These are phyloP conservation scores for Cladosporium colombiae DNA, from an alignment of 2,329 filamentous ascomycete genomes.

Conservation along the genomic window DNA sequence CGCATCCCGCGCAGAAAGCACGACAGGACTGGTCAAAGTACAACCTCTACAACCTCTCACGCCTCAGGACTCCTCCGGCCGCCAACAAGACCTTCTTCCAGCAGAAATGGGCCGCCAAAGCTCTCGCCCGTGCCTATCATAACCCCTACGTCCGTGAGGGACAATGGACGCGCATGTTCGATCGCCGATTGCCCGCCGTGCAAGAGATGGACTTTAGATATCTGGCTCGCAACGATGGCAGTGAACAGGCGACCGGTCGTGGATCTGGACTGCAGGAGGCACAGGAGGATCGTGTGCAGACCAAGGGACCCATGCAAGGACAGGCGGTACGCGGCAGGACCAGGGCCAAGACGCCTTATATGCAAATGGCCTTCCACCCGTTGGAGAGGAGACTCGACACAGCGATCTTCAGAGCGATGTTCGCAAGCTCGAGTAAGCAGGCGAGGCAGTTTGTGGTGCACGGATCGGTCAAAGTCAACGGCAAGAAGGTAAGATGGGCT, in stretches of 20 bases:
- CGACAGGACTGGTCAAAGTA: slow-evolving; percentile 97
- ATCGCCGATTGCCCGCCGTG: slow-evolving; percentile 74
- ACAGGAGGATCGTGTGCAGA: slow-evolving; percentile 22
- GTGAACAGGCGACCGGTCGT: slow-evolving; percentile 77
- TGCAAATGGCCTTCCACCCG: slow-evolving; percentile 94
- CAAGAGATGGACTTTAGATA: slow-evolving; percentile 81
- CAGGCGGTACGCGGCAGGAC: slow-evolving; percentile 22
- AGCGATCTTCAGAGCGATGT: slow-evolving; percentile 90
- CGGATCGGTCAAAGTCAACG: slow-evolving; percentile 92
- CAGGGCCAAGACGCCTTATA: slow-evolving; percentile 71
- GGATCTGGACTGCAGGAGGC: slow-evolving; percentile 66
- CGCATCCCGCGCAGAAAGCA: slow-evolving; percentile 66
- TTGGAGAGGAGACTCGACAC: slow-evolving; percentile 88
- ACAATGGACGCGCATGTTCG: slow-evolving; percentile 94
- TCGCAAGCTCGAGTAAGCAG: slow-evolving; percentile 89
- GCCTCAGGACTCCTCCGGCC: slow-evolving; percentile 50
- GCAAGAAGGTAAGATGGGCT: slow-evolving; percentile 70
- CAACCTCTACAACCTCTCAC: slow-evolving; percentile 86
- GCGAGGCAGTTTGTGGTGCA: slow-evolving; percentile 93
- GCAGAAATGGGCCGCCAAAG: slow-evolving; percentile 95
- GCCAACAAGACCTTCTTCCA: slow-evolving; percentile 78
- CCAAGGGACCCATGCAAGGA: slow-evolving; percentile 22
- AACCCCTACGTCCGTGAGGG: slow-evolving; percentile 91
- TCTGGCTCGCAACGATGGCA: slow-evolving; percentile 78
- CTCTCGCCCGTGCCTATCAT: slow-evolving; percentile 81